A percentile compares a stretch with the other conserved stretches of the same genome.
Evolutionary conservation across 768 basidiomycete genomes (phyloP).

Genomic region (Serendipita sp.): DNA sequence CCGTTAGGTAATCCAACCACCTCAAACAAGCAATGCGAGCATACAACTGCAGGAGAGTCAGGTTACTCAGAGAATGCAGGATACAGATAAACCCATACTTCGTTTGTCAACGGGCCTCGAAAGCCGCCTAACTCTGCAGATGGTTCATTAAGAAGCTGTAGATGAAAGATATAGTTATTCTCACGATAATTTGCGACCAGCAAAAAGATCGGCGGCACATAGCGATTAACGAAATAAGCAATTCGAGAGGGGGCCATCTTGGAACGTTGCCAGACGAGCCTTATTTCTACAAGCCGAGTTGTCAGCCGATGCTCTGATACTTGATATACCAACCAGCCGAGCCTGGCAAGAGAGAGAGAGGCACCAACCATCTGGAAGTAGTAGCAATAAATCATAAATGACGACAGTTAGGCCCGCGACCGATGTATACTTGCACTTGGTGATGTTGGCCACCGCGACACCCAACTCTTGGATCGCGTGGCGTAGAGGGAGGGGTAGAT

Average conservation of each 20-base stretch:
- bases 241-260: neutral
- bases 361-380: neutral
- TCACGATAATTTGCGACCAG: neutral
- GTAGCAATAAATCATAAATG: neutral
- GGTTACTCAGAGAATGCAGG: no score
- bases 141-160: neutral
- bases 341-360: no score
- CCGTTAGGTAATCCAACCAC: neutral
- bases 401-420: neutral
- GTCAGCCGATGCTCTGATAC: neutral
- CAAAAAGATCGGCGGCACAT: neutral
- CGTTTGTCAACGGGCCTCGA: neutral
- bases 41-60: neutral
- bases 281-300: neutral
- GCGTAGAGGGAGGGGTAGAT: neutral
- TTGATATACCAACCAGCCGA: no score
- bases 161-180: neutral
- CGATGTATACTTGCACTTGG: slow-evolving; percentile 1
- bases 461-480: neutral
- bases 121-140: neutral
- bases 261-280: neutral
- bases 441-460: neutral
- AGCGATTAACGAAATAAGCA: slow-evolving; percentile 1
- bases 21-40: neutral
- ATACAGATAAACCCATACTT: neutral